These are phyloP conservation scores for Aspergillus sclerotialis DNA, from an alignment of 2,329 filamentous ascomycete genomes.

Conservation along the genomic window DNA sequence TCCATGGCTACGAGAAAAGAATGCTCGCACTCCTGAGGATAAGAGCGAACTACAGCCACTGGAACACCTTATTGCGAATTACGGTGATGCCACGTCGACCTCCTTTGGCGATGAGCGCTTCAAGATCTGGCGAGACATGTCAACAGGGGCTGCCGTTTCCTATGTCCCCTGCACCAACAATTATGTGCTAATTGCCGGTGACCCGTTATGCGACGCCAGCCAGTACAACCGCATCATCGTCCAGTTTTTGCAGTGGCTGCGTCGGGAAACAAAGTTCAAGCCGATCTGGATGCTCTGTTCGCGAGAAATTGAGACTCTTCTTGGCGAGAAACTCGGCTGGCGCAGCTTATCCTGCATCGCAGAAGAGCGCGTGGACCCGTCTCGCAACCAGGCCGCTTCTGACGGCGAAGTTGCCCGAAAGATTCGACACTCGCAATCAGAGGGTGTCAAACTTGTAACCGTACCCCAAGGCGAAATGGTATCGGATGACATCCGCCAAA, in stretches of 20 bases:
- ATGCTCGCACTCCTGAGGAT: conserved; percentile 35
- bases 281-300: conserved; percentile 89
- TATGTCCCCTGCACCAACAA: conserved; percentile 66
- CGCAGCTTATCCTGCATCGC: conserved; percentile 80
- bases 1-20: conserved; percentile 46
- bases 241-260: conserved; percentile 68
- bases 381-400: conserved; percentile 59
- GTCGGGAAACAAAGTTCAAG: conserved; percentile 63
- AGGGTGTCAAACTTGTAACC: conserved; percentile 74
- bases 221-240: conserved; percentile 70
- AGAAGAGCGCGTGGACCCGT: conserved; percentile 77
- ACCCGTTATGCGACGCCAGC: conserved; percentile 73
- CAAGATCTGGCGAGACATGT: conserved; percentile 73
- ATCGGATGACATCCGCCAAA: conserved; percentile 59
- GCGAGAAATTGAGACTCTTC: conserved; percentile 66
- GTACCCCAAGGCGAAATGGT: conserved; percentile 58
- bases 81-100: conserved; percentile 88
- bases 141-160: conserved; percentile 75
- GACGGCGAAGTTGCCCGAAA: conserved; percentile 65
- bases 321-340: conserved; percentile 77
- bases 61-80: conserved; percentile 88
- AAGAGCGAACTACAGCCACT: conserved; percentile 60
- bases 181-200: conserved; percentile 77
- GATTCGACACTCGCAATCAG: conserved; percentile 70
- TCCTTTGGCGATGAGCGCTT: conserved; percentile 89